Conservation (phyloP, 108 stramenopile species). For the Cyclotella baltica region DNA sequence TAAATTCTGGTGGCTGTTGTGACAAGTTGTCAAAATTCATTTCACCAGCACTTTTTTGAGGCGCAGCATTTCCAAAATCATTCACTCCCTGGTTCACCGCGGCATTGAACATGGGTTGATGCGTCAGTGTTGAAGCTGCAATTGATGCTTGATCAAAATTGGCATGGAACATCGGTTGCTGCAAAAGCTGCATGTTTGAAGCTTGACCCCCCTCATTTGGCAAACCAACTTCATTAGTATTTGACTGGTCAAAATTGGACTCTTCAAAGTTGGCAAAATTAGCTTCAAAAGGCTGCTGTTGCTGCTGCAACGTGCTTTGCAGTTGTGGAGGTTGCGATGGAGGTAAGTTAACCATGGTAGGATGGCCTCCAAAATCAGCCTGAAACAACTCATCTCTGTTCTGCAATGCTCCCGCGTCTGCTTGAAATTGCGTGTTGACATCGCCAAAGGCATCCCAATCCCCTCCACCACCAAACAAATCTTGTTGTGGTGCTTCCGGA, state of each 20-base stretch:
- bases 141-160: constrained; percentile 28
- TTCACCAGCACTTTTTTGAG: no score
- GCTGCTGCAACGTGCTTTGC: neutral
- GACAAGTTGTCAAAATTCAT: neutral
- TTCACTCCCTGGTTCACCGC: neutral
- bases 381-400: constrained; percentile 29
- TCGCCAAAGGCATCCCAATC: constrained; percentile 12
- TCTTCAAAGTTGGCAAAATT: neutral
- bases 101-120: neutral
- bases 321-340: neutral
- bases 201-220: neutral
- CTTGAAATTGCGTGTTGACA: no score
- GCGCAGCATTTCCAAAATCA: neutral
- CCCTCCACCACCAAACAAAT: neutral
- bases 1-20: neutral
- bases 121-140: neutral
- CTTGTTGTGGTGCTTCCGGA: neutral
- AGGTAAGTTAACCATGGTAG: neutral
- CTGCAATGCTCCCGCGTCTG: no score
- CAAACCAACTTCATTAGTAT: neutral
- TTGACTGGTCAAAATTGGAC: neutral
- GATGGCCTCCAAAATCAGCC: constrained; percentile 41
- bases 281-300: neutral
- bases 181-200: constrained; percentile 14
- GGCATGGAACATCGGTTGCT: constrained; percentile 38